Percentiles rank a stretch among this genome's conserved stretches.
Evolutionary conservation across 2,329 filamentous ascomycete genomes (phyloP).

Genomic region (Ampelomyces quisqualis): DNA sequence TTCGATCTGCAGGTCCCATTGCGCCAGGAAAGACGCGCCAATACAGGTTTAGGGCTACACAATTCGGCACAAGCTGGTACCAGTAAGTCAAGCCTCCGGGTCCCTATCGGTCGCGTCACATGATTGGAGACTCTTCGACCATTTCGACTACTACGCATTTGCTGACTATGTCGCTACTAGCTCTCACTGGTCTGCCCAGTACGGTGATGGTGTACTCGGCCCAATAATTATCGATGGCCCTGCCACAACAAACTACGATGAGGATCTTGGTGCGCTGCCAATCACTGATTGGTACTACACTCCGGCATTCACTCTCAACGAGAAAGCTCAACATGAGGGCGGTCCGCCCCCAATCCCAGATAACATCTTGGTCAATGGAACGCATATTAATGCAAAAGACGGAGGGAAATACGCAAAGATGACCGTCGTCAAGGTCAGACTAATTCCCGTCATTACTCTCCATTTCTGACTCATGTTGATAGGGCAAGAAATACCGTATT

Average conservation of each 20-base stretch:
- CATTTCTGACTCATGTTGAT: slow-evolving; percentile 6
- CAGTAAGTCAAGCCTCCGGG: slow-evolving; percentile 27
- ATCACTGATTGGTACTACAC: slow-evolving; percentile 64
- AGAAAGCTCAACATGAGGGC: slow-evolving; percentile 30
- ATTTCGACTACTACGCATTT: too few relatives aligned
- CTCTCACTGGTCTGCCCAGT: slow-evolving; percentile 47
- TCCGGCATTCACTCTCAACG: slow-evolving; percentile 35
- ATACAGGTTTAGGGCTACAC: slow-evolving; percentile 59
- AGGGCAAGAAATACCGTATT: slow-evolving; percentile 57
- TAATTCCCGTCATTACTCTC: not conserved
- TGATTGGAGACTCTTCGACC: too few relatives aligned
- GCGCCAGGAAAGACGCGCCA: slow-evolving; percentile 58
- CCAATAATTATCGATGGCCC: slow-evolving; percentile 47
- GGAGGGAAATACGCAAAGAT: slow-evolving; percentile 39
- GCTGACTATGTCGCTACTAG: not conserved
- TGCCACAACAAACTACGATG: slow-evolving; percentile 52
- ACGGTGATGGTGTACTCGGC: slow-evolving; percentile 47
- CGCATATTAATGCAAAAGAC: slow-evolving; percentile 51
- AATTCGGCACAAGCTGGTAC: slow-evolving; percentile 50
- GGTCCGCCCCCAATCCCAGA: slow-evolving; percentile 49
- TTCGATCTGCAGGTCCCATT: too few relatives aligned
- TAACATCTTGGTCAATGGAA: slow-evolving; percentile 56
- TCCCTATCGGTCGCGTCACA: too few relatives aligned
- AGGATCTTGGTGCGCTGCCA: slow-evolving; percentile 61
- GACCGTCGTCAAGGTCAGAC: slow-evolving; percentile 37